A percentile compares a stretch with the other conserved stretches of the same genome.
Evolutionary conservation across 345 rosid species (phyloP).

Genomic region (Moricandia arvensis): DNA sequence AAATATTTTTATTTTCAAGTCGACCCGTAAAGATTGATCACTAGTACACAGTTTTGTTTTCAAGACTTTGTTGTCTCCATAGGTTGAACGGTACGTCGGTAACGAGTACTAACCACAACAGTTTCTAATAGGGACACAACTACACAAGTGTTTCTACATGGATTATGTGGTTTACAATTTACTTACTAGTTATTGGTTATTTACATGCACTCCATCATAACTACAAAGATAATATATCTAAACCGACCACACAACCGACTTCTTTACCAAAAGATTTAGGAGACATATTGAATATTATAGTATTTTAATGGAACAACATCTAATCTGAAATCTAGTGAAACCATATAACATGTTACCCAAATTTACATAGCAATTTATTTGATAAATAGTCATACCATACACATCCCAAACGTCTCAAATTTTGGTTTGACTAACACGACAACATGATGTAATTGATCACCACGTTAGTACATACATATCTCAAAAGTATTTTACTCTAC

Average conservation of each 20-base stretch:
- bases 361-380: neutral
- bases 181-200: neutral
- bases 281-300: neutral
- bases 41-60: constrained; percentile 15
- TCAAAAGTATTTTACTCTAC: neutral
- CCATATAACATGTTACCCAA: neutral
- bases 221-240: neutral
- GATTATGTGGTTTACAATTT: constrained; percentile 26
- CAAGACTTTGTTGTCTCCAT: neutral
- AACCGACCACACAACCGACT: constrained; percentile 19
- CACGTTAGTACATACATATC: no score
- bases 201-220: neutral
- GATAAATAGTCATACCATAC: neutral
- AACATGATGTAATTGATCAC: no score
- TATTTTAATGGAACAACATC: neutral
- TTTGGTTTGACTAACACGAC: no score
- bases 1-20: neutral
- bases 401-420: no score
- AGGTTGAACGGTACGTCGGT: constrained; percentile 32
- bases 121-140: constrained; percentile 9
- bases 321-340: neutral
- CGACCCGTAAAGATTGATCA: constrained; percentile 13
- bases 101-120: constrained; percentile 17
- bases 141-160: constrained; percentile 18
- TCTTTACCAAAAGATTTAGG: neutral